These are phyloP conservation scores for Miamiensis avidus DNA, from an alignment of 169 alveolate species.

Conservation along the genomic window DNA sequence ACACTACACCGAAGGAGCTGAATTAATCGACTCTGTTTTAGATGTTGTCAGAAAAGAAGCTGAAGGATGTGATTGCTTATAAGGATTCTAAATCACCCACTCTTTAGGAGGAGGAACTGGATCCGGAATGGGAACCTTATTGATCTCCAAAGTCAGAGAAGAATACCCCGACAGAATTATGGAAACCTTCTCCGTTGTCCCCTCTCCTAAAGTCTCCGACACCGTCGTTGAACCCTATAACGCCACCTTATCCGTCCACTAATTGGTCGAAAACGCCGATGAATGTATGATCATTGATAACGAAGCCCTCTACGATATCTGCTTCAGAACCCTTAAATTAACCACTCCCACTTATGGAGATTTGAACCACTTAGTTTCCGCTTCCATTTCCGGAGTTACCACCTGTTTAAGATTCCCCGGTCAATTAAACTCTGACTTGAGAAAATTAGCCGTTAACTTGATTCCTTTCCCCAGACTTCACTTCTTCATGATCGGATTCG, in stretches of 20 bases:
- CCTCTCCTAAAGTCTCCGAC: constrained; percentile 98
- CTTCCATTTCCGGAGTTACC: constrained; percentile 97
- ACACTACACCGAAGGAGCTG: constrained; percentile 99
- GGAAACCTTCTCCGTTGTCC: constrained; percentile 98
- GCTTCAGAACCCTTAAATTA: constrained; percentile 98
- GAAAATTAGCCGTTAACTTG: constrained; percentile 97
- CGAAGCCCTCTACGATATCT: constrained; percentile 98
- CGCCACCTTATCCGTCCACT: constrained; percentile 98
- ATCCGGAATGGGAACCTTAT: constrained; percentile 98
- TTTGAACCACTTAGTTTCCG: constrained; percentile 96
- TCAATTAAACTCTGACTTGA: constrained; percentile 85
- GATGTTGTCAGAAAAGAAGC: constrained; percentile 99
- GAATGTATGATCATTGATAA: constrained; percentile 97
- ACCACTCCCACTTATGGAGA: constrained; percentile 99
- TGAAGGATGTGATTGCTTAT: constrained; percentile 98
- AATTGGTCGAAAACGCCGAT: constrained; percentile 97
- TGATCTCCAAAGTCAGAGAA: constrained; percentile 96
- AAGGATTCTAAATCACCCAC: constrained; percentile 98
- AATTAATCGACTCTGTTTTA: constrained; percentile 96
- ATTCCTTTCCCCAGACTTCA: constrained; percentile 99
- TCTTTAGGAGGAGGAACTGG: constrained; percentile 99
- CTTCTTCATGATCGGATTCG: constrained; percentile 98
- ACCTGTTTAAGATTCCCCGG: constrained; percentile 78
- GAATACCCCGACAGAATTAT: constrained; percentile 98
- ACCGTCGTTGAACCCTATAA: constrained; percentile 99